Percentiles rank a stretch among this genome's conserved stretches.
Evolutionary conservation across 1,284 basidiomycete species (phyloP).

Genomic region (Rhodotorula sp.): DNA sequence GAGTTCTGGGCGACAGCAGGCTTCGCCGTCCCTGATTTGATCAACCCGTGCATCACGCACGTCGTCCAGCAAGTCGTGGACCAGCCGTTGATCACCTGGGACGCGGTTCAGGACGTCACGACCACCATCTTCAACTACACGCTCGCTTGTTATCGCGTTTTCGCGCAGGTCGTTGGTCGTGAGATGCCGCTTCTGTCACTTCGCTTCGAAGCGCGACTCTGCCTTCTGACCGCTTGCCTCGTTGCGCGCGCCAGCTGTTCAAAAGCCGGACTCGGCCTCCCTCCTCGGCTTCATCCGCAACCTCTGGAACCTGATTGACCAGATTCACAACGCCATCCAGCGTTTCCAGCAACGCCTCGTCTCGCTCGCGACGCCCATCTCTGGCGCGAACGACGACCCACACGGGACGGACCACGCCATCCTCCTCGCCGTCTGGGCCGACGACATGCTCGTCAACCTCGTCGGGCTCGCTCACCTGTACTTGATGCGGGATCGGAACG

Average conservation of each 20-base stretch:
- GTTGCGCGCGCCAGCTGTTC: constrained; percentile 17
- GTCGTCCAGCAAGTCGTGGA: constrained; percentile 7
- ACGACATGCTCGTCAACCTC: constrained; percentile 28
- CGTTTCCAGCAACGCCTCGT: constrained; percentile 34
- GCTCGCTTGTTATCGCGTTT: constrained; percentile 22
- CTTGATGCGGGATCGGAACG: constrained; percentile 5
- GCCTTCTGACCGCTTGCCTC: background rate
- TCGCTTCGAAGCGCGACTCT: no score
- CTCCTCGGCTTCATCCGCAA: constrained; percentile 23
- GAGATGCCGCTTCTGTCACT: background rate
- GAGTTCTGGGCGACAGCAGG: constrained; percentile 21
- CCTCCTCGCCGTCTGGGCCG: constrained; percentile 31
- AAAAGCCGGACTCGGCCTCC: constrained; percentile 5
- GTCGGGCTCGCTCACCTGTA: constrained; percentile 13
- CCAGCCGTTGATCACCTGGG: background rate
- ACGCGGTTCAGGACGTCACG: constrained; percentile 1
- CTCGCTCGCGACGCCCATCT: background rate
- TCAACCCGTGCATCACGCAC: constrained; percentile 8
- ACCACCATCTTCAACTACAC: constrained; percentile 19
- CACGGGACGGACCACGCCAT: constrained; percentile 30
- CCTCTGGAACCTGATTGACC: constrained; percentile 29
- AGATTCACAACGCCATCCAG: constrained; percentile 31
- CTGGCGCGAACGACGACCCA: constrained; percentile 9
- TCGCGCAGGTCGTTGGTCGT: constrained; percentile 22
- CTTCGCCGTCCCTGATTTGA: constrained; percentile 21